A percentile compares a stretch with the other conserved stretches of the same genome.
Conservation (phyloP, 2,329 filamentous ascomycete genomes). For the Cladophialophora immunda region DNA sequence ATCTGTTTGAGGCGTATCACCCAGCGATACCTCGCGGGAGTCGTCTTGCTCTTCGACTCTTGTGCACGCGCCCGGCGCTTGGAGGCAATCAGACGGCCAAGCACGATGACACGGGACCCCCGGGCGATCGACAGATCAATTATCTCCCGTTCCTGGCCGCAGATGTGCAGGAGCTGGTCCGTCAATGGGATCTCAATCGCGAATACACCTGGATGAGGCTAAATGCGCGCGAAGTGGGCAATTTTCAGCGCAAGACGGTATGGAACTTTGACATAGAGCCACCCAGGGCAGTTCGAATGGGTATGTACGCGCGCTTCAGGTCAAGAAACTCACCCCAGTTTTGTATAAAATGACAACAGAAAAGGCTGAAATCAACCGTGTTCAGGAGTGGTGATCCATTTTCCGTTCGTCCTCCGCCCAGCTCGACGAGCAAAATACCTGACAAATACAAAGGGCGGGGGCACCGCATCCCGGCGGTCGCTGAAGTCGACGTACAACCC, state of each 20-base stretch:
- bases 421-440: slow-evolving; percentile 20
- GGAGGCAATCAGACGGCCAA: slow-evolving; percentile 18
- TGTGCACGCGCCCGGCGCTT: slow-evolving; percentile 23
- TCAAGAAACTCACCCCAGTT: neutral
- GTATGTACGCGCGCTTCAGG: neutral
- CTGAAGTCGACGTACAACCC: slow-evolving; percentile 23
- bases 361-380: neutral
- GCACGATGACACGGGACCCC: slow-evolving; percentile 10
- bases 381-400: slow-evolving; percentile 23
- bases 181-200: slow-evolving; percentile 26
- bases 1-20: slow-evolving; percentile 27
- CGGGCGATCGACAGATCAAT: slow-evolving; percentile 26
- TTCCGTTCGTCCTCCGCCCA: slow-evolving; percentile 27
- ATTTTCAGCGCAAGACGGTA: slow-evolving; percentile 26
- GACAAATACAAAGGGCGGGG: slow-evolving; percentile 9
- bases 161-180: slow-evolving; percentile 25
- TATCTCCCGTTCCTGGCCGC: slow-evolving; percentile 23
- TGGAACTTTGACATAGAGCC: slow-evolving; percentile 22
- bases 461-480: slow-evolving; percentile 3
- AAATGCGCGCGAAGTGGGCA: slow-evolving; percentile 27
- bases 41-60: slow-evolving; percentile 22
- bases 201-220: slow-evolving; percentile 28
- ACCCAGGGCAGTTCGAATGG: slow-evolving; percentile 22
- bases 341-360: neutral
- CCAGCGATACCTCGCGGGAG: slow-evolving; percentile 12